Base-by-base conservation (phyloP, 2,329 filamentous ascomycete genomes). In the Ceratocystis albifundus region DNA sequence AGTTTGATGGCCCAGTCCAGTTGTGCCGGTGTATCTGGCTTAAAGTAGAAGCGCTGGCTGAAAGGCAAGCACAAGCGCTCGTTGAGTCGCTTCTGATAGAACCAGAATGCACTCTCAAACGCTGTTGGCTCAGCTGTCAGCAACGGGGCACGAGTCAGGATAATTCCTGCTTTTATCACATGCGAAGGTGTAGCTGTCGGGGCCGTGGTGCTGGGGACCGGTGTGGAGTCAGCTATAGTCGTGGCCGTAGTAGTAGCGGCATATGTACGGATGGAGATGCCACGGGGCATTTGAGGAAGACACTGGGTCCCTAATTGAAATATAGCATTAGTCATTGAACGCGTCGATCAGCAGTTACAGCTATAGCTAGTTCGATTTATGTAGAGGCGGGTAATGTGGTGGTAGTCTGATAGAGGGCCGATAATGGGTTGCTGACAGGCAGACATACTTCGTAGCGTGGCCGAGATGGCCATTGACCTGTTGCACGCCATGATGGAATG, bases 1-100 rank as follows among this genome's bases (percentile, higher is more conserved):
- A 90, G 83, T 77, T 96, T 95, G 74, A 90, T 82, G 75, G 92
- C 89, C 90, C 91, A 97, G 78, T 96, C 92, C 63, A 90, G 80
- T 70, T 92, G 89, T 7, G 85, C 82, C 0, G 91, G 87, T 10
- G 92, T 96, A 73, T 90, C 89, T 71, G 86, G 86, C 80, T 96
- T 96, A 83, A 92, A 96, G 82, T 96, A 99, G 78, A 97, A 94
- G 74, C 89, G 89, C 70, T 89, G 85, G 66, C 88, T 88, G 76
- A 97, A 99, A 1, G 92, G 89, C 3, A 94, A 82, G 22, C 87
- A 86, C 64, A 96, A 82, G 55, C 94, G 89, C 80, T 99, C 94
- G 76, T 97, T 96, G 68, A 99, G 82, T 15, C 94, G 90, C 72
- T 93, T 93, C 79, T 99, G 94, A 79, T 99, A 99, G 75, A 99